Conservation (phyloP, 1,284 basidiomycete genomes). For the Rhodotorula sp. region DNA sequence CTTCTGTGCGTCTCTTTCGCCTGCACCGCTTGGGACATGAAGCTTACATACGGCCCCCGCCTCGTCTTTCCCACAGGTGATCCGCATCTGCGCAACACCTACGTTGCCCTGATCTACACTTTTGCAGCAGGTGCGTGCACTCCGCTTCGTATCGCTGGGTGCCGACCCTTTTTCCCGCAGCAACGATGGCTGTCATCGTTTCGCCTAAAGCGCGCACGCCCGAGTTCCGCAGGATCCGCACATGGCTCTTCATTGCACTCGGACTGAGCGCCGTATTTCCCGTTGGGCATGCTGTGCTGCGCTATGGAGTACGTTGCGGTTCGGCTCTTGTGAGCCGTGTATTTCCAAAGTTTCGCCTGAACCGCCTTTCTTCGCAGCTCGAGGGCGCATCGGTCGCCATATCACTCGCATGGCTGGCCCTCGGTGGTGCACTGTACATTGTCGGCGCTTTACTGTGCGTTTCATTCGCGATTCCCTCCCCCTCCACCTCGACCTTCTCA, state of each 20-base stretch:
- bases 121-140: slow-evolving; percentile 23
- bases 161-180: slow-evolving; percentile 7
- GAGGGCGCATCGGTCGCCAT: slow-evolving; percentile 20
- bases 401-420: slow-evolving; percentile 36
- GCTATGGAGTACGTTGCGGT: slow-evolving; percentile 31
- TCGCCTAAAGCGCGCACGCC: slow-evolving; percentile 39
- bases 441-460: slow-evolving; percentile 38
- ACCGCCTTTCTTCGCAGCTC: neutral
- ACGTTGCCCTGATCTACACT: slow-evolving; percentile 40
- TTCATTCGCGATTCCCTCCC: neutral
- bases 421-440: slow-evolving; percentile 42
- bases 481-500: neutral
- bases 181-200: slow-evolving; percentile 35
- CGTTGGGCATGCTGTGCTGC: slow-evolving; percentile 32
- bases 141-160: neutral
- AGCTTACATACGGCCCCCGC: too few species aligned
- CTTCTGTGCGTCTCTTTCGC: slow-evolving; percentile 21
- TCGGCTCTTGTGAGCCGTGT: too few species aligned
- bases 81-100: slow-evolving; percentile 29
- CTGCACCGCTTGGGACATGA: neutral
- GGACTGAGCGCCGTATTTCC: slow-evolving; percentile 42
- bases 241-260: slow-evolving; percentile 41
- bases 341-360: too few species aligned
- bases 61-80: slow-evolving; percentile 15
- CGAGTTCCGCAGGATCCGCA: slow-evolving; percentile 38